Base-by-base conservation (phyloP, 345 rosid species). In the Lepidium aucheri region DNA sequence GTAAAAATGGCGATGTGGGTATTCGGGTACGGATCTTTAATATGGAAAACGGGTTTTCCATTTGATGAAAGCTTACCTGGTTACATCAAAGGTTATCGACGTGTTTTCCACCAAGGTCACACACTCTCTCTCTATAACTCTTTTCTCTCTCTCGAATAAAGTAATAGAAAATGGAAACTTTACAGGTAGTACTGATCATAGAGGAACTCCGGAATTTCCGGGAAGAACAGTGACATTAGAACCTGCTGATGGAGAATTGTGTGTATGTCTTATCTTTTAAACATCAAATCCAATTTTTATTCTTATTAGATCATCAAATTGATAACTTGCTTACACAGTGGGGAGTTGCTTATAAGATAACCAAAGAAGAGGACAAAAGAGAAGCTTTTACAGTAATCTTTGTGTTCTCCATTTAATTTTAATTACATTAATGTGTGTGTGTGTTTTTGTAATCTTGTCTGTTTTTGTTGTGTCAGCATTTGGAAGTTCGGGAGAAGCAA, bases 401-500 rank as follows among this genome's bases (percentile, higher is more conserved):
- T 28, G 32, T 28, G 32, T 5, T 6, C 7, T 28, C 4, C 1
- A 5, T 28, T 0, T 0, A 28, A 28, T 28, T 28, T 28, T 28
- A 4, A 1, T 28, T 28, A 28, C 32, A 28, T 28, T 28, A 28
- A 4, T 26, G 4, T 26, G 30, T 26, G 30, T 4, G 30, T 26
- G 0, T 24, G 22, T 24, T 26, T 26, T 26, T 39, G 33, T 50
- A 5, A 50, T 56, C 20, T 64, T 35, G 9, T 44, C 13, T 60
- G 22, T 50, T 36, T 43, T 59, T 53, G 22, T 40, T 53, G 35
- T 77, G 62, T 56, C 78, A 92, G 95, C 50, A 89, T 72, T 71
- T 92, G 33, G 96, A 89, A 85, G 95, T 92, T 26, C 63, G 95
- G 62, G 96, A 92, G 78, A 89, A 92, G 79, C 98, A 92, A 66